phyloP scores from a whole-genome alignment of 305 asterid genomes.

The Petunia hybrid region DNA sequence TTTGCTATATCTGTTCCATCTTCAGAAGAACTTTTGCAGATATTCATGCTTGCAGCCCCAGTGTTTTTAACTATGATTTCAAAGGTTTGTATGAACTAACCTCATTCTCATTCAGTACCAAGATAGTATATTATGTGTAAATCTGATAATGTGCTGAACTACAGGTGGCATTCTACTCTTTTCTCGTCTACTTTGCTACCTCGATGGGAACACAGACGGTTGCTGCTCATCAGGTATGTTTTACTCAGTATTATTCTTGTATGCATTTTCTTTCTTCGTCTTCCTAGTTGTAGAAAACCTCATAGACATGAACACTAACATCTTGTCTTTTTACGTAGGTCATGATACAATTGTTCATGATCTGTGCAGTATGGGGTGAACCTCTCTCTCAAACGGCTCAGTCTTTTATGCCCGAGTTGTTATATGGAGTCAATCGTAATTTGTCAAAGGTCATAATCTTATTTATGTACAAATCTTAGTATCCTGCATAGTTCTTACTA shows the following conservation, averaged over 20 bases:
- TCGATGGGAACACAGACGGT: conserved; percentile 76
- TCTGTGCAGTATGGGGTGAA: conserved; percentile 89
- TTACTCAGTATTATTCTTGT: conserved; percentile 28
- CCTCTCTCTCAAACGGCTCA: conserved; percentile 97
- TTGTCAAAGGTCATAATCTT: conserved; percentile 63
- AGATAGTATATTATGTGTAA: neutral
- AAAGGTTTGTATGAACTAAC: conserved; percentile 57
- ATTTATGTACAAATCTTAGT: neutral
- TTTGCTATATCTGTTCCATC: conserved; percentile 83
- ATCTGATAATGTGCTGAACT: conserved; percentile 11
- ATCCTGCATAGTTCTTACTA: neutral
- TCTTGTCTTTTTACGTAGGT: conserved; percentile 58
- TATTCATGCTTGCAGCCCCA: conserved; percentile 87
- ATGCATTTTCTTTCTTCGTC: neutral
- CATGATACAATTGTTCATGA: conserved; percentile 84
- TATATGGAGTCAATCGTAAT: conserved; percentile 77
- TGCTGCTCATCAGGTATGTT: conserved; percentile 91
- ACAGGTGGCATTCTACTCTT: conserved; percentile 85
- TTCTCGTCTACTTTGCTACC: conserved; percentile 87
- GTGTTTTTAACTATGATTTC: conserved; percentile 93
- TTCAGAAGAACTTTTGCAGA: conserved; percentile 63
- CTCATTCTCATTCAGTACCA: neutral
- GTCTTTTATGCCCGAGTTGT: conserved; percentile 84
- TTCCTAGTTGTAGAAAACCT: neutral
- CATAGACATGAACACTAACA: conserved; percentile 15